Conservation (phyloP, 192 early-diverging fungal genomes). For the Backusella westeae region DNA sequence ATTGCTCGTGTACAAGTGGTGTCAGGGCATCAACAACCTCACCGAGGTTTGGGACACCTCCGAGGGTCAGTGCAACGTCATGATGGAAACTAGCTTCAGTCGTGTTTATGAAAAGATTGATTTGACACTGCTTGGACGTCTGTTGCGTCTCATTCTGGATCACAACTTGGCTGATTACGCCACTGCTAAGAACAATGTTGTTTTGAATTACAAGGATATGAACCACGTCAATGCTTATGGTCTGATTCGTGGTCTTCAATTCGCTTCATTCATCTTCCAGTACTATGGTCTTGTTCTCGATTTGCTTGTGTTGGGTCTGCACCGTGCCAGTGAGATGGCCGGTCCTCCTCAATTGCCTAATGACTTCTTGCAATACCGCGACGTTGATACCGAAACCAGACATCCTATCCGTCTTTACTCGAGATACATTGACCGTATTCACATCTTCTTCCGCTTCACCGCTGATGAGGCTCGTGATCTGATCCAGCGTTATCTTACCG, state of each 20-base stretch:
- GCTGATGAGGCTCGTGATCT: constrained; percentile 93
- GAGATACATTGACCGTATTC: constrained; percentile 90
- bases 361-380: constrained; percentile 96
- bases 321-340: constrained; percentile 95
- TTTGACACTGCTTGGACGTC: constrained; percentile 90
- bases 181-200: constrained; percentile 99
- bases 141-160: constrained; percentile 94
- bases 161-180: constrained; percentile 99
- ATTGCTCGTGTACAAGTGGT: constrained; percentile 96
- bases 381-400: constrained; percentile 86
- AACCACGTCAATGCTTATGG: constrained; percentile 98
- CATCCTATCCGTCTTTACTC: constrained; percentile 97
- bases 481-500: constrained; percentile 95
- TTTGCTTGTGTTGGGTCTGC: constrained; percentile 89
- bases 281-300: constrained; percentile 98
- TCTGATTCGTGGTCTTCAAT: constrained; percentile 96
- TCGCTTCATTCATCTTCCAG: constrained; percentile 97
- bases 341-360: constrained; percentile 91
- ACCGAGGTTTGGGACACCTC: constrained; percentile 92
- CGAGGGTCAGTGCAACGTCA: constrained; percentile 91
- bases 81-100: constrained; percentile 93
- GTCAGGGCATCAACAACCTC: constrained; percentile 98
- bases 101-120: constrained; percentile 97
- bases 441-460: constrained; percentile 93
- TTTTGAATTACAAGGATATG: constrained; percentile 98